phyloP scores from a whole-genome alignment of 768 basidiomycete species.

The Mycena filopes region DNA sequence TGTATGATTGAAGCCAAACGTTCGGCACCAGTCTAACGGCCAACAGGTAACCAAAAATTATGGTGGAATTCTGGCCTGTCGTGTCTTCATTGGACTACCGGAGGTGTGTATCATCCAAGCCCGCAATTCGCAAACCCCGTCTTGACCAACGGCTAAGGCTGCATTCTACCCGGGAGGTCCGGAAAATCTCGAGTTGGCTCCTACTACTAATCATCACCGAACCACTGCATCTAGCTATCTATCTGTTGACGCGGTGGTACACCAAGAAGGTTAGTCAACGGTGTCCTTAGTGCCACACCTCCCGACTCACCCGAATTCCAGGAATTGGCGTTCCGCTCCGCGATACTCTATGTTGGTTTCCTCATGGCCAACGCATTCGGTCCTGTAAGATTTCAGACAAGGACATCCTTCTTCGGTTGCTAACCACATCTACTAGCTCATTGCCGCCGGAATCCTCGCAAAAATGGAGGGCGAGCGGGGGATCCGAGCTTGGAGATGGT shows the following conservation, averaged over 20 bases:
- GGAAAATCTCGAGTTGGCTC: slow-evolving; percentile 43
- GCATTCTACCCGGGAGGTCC: slow-evolving; percentile 74
- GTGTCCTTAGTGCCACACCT: not conserved
- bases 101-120: slow-evolving; percentile 48
- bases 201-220: not conserved
- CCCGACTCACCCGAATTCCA: slow-evolving; percentile 34
- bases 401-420: too few relatives aligned
- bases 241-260: slow-evolving; percentile 63
- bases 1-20: not conserved
- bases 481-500: slow-evolving; percentile 76
- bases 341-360: slow-evolving; percentile 68
- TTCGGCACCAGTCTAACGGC: not conserved
- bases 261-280: slow-evolving; percentile 62
- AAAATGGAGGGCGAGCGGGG: slow-evolving; percentile 78
- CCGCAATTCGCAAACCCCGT: not conserved
- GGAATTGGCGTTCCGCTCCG: slow-evolving; percentile 74
- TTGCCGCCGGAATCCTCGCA: slow-evolving; percentile 80
- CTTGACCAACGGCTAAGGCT: slow-evolving; percentile 48
- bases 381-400: slow-evolving; percentile 52
- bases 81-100: slow-evolving; percentile 72
- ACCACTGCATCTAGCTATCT: slow-evolving; percentile 42
- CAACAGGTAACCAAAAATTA: slow-evolving; percentile 66
- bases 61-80: slow-evolving; percentile 64
- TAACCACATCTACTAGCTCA: slow-evolving; percentile 52
- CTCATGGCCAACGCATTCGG: slow-evolving; percentile 78